Conservation (phyloP, 2,329 filamentous ascomycete species). For the Nectriaceae sp. region DNA sequence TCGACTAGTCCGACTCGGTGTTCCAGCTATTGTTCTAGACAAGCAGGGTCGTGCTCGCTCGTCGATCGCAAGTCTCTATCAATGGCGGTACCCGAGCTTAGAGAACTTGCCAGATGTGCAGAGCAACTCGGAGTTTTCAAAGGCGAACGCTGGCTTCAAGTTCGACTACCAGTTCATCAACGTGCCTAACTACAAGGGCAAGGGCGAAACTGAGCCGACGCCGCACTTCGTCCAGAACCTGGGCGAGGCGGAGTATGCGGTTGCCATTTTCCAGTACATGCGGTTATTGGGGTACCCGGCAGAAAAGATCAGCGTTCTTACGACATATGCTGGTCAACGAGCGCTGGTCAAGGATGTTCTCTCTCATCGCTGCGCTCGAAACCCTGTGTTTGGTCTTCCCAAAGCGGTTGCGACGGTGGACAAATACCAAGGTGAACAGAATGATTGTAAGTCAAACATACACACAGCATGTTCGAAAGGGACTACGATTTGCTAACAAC, state of each 20-base stretch:
- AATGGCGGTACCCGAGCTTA: constrained; percentile 85
- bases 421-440: constrained; percentile 99
- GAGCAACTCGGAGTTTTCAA: constrained; percentile 68
- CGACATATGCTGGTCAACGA: constrained; percentile 90
- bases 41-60: constrained; percentile 90
- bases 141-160: constrained; percentile 87
- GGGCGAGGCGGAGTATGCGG: constrained; percentile 95
- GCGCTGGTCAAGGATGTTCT: constrained; percentile 89
- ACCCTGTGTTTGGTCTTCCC: constrained; percentile 84
- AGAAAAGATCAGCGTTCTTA: constrained; percentile 79
- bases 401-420: constrained; percentile 92
- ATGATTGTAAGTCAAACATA: constrained; percentile 74
- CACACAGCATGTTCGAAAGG: background rate
- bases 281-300: constrained; percentile 90
- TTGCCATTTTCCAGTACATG: constrained; percentile 97
- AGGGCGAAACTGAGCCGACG: constrained; percentile 84
- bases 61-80: constrained; percentile 85
- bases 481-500: constrained; percentile 19
- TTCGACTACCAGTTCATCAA: constrained; percentile 98
- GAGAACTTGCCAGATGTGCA: constrained; percentile 78
- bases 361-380: constrained; percentile 77
- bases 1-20: constrained; percentile 84
- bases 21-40: constrained; percentile 88
- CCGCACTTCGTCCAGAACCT: constrained; percentile 97
- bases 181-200: constrained; percentile 88